Evolutionary conservation across 1,284 basidiomycete genomes (phyloP), one percentile per base, ranked within the genome.

Genomic region (Cerrena zonata): DNA sequence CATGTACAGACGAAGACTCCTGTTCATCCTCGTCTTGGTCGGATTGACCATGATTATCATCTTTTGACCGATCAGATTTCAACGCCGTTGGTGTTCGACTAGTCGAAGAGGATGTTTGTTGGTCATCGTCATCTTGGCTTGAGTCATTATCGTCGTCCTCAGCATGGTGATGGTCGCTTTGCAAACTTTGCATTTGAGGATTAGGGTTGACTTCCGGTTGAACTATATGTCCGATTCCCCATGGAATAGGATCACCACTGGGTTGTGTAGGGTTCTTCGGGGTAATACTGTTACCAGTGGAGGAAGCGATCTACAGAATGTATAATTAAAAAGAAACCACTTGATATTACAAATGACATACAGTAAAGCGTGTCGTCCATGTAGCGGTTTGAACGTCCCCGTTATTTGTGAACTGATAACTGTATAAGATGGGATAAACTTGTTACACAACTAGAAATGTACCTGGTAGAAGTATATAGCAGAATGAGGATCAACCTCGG

Each of bases 381-480:
- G 56, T 56, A 5, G 66, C 57, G 26, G 61, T 53, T 23, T 57
- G 40, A 11, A 26, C 44, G 27, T 67, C 61, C n/a, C 60, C 59
- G 36, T 63, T 61, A 30, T 69, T 66, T 10, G 64, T 68, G 50
- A 70, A 68, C 69, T 71, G 24, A 18, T 15, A 7, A 27, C 5
- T 23, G 22, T 23, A 5, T 42, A 5, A 42, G 41, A 23, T 22
- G 24, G 11, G 37, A 53, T n/a, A 56, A 48, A 30, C 22, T n/a
- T 26, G 38, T n/a, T 7, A 36, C 23, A 4, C 5, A 11, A 24
- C 19, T n/a, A 48, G 4, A 40, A 19, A 18, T 48, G 22, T 52
- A 70, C 70, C 63, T 72, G 67, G 45, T 72, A 74, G 56, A 72
- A 71, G 54, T 73, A 74, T 18, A 72, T 70, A 19, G 57, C 54